phyloP scores from a whole-genome alignment of 2,329 filamentous ascomycete genomes.

The Penicillium sp. region DNA sequence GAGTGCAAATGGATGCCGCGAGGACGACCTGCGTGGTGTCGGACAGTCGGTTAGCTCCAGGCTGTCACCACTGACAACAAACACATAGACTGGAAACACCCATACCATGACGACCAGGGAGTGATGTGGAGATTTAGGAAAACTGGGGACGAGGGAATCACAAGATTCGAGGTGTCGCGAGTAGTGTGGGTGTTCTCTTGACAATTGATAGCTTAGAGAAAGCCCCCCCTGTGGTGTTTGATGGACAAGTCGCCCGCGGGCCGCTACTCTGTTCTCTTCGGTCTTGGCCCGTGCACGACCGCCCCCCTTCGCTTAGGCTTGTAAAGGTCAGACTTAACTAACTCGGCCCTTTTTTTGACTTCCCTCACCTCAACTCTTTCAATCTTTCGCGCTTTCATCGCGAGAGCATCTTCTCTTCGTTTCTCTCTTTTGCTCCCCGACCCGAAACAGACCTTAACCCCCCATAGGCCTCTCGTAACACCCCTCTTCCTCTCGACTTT shows the following conservation, averaged over 20 bases:
- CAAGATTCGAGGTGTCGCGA: neutral
- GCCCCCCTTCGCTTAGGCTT: slow-evolving; percentile 42
- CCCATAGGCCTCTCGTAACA: neutral
- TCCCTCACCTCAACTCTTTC: slow-evolving; percentile 6
- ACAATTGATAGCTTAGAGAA: neutral
- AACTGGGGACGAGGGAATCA: neutral
- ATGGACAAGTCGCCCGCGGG: slow-evolving; percentile 25
- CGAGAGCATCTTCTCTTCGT: slow-evolving; percentile 4
- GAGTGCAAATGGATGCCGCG: slow-evolving; percentile 97
- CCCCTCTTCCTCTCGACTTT: neutral
- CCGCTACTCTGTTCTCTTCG: slow-evolving; percentile 45
- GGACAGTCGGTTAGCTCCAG: slow-evolving; percentile 20
- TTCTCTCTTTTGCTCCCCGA: neutral
- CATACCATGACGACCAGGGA: slow-evolving; percentile 30
- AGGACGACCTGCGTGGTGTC: slow-evolving; percentile 76
- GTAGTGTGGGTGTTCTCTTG: slow-evolving; percentile 1
- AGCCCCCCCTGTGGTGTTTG: slow-evolving; percentile 22
- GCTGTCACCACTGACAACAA: neutral
- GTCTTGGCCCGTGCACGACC: slow-evolving; percentile 36
- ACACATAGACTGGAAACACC: neutral
- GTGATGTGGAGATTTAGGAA: neutral
- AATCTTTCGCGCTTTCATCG: neutral
- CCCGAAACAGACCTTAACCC: neutral
- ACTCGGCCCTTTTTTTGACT: slow-evolving; percentile 9
- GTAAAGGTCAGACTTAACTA: neutral